Conservation (phyloP, 495 filamentous ascomycete genomes). For the Hypoxylon subgilvum region DNA sequence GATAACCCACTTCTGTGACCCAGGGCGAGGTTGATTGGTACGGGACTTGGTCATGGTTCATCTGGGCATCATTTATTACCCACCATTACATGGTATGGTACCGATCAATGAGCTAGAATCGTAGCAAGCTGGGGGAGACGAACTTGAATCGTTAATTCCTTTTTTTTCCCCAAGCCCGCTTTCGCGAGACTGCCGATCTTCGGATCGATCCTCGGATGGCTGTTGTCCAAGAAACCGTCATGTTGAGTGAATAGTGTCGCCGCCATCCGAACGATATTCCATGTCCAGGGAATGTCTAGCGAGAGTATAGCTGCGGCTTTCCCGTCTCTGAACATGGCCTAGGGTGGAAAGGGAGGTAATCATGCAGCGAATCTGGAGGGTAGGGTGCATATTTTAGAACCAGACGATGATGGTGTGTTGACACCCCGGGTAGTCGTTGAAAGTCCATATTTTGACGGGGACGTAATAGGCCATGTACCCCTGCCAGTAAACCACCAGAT, state of each 20-base stretch:
- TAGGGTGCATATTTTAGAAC: constrained; percentile 25
- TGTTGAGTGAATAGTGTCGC: constrained; percentile 23
- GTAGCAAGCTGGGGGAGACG: constrained; percentile 17
- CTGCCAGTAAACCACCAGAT: constrained; percentile 23
- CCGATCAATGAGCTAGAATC: constrained; percentile 16
- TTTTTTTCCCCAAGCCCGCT: constrained; percentile 9
- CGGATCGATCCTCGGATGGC: constrained; percentile 30
- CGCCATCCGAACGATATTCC: constrained; percentile 21
- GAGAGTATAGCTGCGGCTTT: constrained; percentile 17
- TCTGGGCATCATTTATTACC: constrained; percentile 16
- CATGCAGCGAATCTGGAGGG: constrained; percentile 28
- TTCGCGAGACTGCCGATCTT: constrained; percentile 26
- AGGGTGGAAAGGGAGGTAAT: constrained; percentile 12
- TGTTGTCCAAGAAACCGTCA: constrained; percentile 16
- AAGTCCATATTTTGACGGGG: constrained; percentile 14
- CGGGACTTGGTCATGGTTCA: constrained; percentile 17
- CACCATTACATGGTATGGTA: constrained; percentile 15
- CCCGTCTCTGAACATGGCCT: background rate
- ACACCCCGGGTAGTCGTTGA: constrained; percentile 14
- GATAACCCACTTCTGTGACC: constrained; percentile 27
- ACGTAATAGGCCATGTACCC: constrained; percentile 27
- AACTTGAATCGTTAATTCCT: constrained; percentile 10
- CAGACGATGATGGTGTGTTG: constrained; percentile 19
- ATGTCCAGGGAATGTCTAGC: constrained; percentile 16
- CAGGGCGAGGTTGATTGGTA: constrained; percentile 29